These are phyloP conservation scores for Metschnikowia picachoensis DNA, from an alignment of 805 yeast species.

Conservation along the genomic window DNA sequence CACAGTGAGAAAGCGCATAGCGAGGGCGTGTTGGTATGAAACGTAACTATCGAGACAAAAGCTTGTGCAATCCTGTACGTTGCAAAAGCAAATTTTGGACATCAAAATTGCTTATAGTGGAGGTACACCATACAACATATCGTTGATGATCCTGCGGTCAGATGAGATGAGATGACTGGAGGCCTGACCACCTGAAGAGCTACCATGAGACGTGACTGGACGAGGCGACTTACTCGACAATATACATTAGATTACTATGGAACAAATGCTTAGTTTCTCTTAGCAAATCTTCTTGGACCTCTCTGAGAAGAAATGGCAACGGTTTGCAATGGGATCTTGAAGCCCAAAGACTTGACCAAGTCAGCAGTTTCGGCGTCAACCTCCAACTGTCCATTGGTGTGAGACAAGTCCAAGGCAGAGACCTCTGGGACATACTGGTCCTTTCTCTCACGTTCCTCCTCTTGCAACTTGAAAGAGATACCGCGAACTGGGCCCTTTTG, in stretches of 20 bases:
- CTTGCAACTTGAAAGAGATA: slow-evolving; percentile 99
- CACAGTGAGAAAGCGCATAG: no score
- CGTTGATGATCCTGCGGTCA: no score
- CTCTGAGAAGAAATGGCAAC: slow-evolving; percentile 86
- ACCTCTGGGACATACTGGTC: slow-evolving; percentile 99
- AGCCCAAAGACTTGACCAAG: slow-evolving; percentile 90
- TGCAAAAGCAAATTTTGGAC: no score
- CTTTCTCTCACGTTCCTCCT: slow-evolving; percentile 99
- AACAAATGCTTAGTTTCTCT: slow-evolving; percentile 61
- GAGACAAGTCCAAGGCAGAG: slow-evolving; percentile 97
- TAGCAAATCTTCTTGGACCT: slow-evolving; percentile 86
- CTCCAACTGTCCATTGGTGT: slow-evolving; percentile 93
- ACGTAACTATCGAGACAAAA: no score
- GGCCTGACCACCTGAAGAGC: no score
- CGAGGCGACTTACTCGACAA: slow-evolving; percentile 13
- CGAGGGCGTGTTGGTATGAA: no score
- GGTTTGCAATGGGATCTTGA: slow-evolving; percentile 79
- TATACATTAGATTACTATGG: slow-evolving; percentile 20
- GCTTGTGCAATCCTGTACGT: no score
- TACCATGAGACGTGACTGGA: not conserved
- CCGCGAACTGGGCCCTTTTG: slow-evolving; percentile 99
- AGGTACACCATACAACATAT: no score
- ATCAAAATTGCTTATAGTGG: no score
- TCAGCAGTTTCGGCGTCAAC: slow-evolving; percentile 96
- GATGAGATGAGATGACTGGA: no score